Evolutionary conservation across 169 alveolate genomes (phyloP).

Genomic region (Perkinsus chesapeaki): DNA sequence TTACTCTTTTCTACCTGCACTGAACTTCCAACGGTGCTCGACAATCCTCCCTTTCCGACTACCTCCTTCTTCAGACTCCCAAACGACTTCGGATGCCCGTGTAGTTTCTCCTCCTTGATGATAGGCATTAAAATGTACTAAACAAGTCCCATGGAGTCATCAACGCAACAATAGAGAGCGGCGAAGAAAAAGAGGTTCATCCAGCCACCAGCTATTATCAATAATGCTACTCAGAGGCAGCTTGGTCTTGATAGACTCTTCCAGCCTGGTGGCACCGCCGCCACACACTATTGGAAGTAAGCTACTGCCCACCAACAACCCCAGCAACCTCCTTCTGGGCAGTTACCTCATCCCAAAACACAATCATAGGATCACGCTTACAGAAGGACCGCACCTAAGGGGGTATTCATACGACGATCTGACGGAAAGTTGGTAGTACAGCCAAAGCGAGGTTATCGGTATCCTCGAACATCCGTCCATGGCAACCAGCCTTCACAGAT

Average conservation of each 20-base stretch:
- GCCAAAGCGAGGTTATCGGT: slow-evolving; percentile 13
- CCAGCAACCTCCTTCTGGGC: background rate
- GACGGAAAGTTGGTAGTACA: background rate
- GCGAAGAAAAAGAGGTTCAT: background rate
- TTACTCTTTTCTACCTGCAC: background rate
- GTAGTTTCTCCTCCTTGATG: background rate
- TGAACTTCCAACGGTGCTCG: background rate
- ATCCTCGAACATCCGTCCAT: slow-evolving; percentile 16
- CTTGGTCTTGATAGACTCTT: background rate
- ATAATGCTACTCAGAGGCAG: background rate
- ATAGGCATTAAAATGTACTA: background rate
- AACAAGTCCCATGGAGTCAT: background rate
- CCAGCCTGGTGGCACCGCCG: too few species aligned
- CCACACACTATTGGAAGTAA: too few species aligned
- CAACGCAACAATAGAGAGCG: background rate
- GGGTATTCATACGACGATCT: background rate
- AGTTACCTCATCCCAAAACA: slow-evolving; percentile 7
- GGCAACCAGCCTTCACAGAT: slow-evolving; percentile 1
- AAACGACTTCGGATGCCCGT: background rate
- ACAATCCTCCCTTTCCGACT: background rate
- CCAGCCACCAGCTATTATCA: background rate
- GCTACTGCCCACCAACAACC: background rate
- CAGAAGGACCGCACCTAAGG: slow-evolving; percentile 3
- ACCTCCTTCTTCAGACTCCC: background rate
- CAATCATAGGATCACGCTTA: slow-evolving; percentile 3